Evolutionary conservation across 2,329 filamentous ascomycete genomes (phyloP).

Genomic region (Canariomyces notabilis): DNA sequence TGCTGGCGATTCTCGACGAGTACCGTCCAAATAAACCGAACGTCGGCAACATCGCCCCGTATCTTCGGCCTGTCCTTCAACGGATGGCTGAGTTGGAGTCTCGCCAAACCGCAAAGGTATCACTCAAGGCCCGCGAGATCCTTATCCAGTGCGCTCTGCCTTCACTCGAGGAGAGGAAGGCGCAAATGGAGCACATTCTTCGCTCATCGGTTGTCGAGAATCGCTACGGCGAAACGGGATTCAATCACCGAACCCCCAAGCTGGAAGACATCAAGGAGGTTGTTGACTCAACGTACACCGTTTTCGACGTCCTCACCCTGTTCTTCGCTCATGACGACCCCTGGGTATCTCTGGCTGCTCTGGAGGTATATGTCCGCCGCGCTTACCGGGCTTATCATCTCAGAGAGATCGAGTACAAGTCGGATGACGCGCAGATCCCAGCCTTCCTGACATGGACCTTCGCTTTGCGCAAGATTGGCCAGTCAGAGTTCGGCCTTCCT

Average conservation of each 20-base stretch:
- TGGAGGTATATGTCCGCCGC: constrained; percentile 94
- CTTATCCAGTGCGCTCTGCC: constrained; percentile 96
- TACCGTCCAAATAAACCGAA: constrained; percentile 94
- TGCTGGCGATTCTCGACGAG: constrained; percentile 86
- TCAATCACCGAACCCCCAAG: constrained; percentile 91
- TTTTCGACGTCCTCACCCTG: constrained; percentile 89
- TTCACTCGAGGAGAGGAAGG: constrained; percentile 87
- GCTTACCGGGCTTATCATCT: constrained; percentile 95
- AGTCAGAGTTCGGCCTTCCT: constrained; percentile 82
- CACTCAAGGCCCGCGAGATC: constrained; percentile 92
- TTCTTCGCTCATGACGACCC: constrained; percentile 95
- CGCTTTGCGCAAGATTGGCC: constrained; percentile 84
- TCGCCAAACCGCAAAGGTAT: constrained; percentile 82
- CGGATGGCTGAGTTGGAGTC: constrained; percentile 89
- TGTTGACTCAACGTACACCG: constrained; percentile 96
- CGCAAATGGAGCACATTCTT: constrained; percentile 98
- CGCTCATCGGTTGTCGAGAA: constrained; percentile 93
- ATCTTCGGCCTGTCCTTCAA: constrained; percentile 76
- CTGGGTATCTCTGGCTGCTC: constrained; percentile 87
- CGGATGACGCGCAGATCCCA: constrained; percentile 61
- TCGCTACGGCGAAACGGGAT: constrained; percentile 94
- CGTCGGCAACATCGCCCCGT: constrained; percentile 80
- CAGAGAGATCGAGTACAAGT: constrained; percentile 83
- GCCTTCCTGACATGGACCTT: constrained; percentile 95
- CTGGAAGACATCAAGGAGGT: constrained; percentile 93